Conservation (phyloP, 108 stramenopile species). For the Cyclostephanos invisitatus region DNA sequence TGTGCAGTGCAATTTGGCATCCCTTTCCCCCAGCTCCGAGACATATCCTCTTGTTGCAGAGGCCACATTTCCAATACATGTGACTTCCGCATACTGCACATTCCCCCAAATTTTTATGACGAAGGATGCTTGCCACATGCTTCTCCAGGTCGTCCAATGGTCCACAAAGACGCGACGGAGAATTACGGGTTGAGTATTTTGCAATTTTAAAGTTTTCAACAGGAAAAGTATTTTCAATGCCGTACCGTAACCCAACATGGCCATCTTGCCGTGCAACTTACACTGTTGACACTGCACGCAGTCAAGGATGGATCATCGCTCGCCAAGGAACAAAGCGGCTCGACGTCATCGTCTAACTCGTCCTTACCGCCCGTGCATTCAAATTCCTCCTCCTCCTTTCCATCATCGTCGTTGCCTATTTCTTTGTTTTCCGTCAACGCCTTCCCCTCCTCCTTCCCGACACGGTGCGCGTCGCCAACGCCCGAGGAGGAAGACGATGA, state of each 20-base stretch:
- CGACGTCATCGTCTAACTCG: conserved; percentile 76
- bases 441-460: not conserved
- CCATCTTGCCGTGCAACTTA: conserved; percentile 92
- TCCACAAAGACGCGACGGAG: too few species aligned
- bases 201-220: too few species aligned
- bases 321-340: conserved; percentile 70
- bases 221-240: conserved; percentile 92
- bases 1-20: too few species aligned
- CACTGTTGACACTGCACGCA: conserved; percentile 98
- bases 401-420: conserved; percentile 3
- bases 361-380: conserved; percentile 64
- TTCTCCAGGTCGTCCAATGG: too few species aligned
- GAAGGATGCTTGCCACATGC: too few species aligned
- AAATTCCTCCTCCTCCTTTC: conserved; percentile 68
- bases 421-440: not conserved
- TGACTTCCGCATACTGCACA: too few species aligned
- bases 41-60: too few species aligned
- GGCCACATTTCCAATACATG: too few species aligned
- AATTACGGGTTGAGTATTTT: too few species aligned
- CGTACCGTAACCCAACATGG: conserved; percentile 92
- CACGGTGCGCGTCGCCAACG: not conserved
- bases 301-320: conserved; percentile 77
- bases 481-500: not conserved
- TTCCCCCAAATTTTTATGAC: too few species aligned
- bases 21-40: too few species aligned